Base-by-base conservation (phyloP, 306 rosid species). In the Fagus sylvatica region DNA sequence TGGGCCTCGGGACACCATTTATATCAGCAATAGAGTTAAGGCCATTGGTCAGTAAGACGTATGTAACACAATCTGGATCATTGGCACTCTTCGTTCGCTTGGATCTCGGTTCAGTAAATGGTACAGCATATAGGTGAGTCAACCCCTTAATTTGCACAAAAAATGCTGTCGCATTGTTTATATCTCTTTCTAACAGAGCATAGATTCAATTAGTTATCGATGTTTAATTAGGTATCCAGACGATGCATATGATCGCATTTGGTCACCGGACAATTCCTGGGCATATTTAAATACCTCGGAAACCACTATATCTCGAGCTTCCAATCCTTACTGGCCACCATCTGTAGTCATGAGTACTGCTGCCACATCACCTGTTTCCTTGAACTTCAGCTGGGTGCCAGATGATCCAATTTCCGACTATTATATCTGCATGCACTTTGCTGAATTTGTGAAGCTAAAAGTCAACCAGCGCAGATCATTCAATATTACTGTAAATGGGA, bases 401-500 rank as follows among this genome's bases (percentile, higher is more conserved):
- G 16, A 30, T 59, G 2, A 6, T 11, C 2, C 2, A 2, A 32
- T 12, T 30, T 8, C 66, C 5, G 37, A 32, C 4, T 59, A 59
- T 59, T 82, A 79, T 57, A 62, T 85, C 19, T 91, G 85, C 49
- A 0, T 0, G 7, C 42, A 39, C 42, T 39, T 39, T 39, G 42
- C 7, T 39, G 42, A 39, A 39, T 0, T 81, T 5, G 65, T 72
- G 71, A 0, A 41, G 55, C 87, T 87, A 37, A 2, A 62, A 73
- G 46, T 60, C n/a, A 82, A 76, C 33, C 74, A 88, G 37, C 42
- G 22, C n/a, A 85, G 91, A 75, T 80, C 68, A 56, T 90, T 88
- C 68, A 81, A 64, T 62, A 39, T 88, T 69, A 79, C 73, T 17
- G 0, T 79, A 41, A 87, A 88, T 73, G 88, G 78, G 5, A 36